These are phyloP conservation scores for Aspergillus fischeri DNA, from an alignment of 2,329 filamentous ascomycete species.

Conservation along the genomic window DNA sequence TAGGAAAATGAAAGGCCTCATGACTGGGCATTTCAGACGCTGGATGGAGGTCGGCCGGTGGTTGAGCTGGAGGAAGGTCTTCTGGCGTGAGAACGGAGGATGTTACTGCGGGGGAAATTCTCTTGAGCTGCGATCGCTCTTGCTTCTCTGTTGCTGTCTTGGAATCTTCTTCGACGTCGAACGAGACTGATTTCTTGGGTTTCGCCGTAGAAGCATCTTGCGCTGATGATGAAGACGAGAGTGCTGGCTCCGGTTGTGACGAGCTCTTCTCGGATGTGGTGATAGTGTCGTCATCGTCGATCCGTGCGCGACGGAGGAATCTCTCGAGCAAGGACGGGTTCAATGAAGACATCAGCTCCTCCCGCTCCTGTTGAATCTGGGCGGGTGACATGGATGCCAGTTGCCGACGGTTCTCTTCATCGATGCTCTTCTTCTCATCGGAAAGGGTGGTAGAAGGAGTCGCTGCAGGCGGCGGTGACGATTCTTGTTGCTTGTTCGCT, in stretches of 20 bases:
- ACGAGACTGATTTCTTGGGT: conserved; percentile 30
- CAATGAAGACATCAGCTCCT: conserved; percentile 74
- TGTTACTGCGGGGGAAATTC: conserved; percentile 3
- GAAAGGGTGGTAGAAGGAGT: conserved; percentile 9
- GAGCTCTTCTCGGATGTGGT: conserved; percentile 4
- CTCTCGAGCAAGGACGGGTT: conserved; percentile 72
- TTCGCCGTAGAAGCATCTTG: conserved; percentile 6
- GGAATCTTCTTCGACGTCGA: conserved; percentile 15
- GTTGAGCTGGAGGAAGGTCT: conserved; percentile 32
- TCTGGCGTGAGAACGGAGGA: conserved; percentile 19
- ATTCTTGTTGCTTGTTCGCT: conserved; percentile 23
- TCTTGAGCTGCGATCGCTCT: not conserved
- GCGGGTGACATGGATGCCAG: conserved; percentile 73
- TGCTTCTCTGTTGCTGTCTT: conserved; percentile 6
- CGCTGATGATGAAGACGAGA: not conserved
- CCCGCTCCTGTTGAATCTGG: conserved; percentile 75
- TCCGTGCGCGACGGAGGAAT: conserved; percentile 69
- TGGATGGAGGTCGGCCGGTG: conserved; percentile 37
- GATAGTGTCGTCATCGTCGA: conserved; percentile 55
- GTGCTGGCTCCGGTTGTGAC: conserved; percentile 1
- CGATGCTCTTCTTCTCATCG: conserved; percentile 68
- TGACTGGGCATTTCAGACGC: conserved; percentile 36
- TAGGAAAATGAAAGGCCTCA: conserved; percentile 41
- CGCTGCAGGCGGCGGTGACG: conserved; percentile 6
- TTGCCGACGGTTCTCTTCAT: conserved; percentile 72